A percentile compares a stretch with the other conserved stretches of the same genome.
Evolutionary conservation across 805 yeast species (phyloP).

Genomic region (Monosporozyma unispora): DNA sequence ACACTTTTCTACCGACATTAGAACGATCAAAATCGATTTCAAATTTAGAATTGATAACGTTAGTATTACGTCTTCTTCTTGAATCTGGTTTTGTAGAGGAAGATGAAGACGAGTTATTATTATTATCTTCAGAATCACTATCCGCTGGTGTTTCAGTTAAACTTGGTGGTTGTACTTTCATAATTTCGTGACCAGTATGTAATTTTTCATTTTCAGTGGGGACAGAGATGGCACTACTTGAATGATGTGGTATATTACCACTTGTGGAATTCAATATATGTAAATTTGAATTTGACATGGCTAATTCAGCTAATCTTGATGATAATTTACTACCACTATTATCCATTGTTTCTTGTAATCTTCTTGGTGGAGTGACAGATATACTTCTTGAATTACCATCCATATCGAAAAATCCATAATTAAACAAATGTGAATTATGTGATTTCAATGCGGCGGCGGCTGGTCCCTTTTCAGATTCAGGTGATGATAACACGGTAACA

Average conservation of each 20-base stretch:
- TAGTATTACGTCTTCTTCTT: conserved; percentile 10
- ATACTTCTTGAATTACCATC: conserved; percentile 22
- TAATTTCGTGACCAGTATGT: conserved; percentile 24
- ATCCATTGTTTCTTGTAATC: not conserved
- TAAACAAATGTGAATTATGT: not conserved
- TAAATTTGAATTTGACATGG: not conserved
- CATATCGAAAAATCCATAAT: conserved; percentile 20
- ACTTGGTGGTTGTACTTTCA: conserved; percentile 12
- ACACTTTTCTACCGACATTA: conserved; percentile 33
- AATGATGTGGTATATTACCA: conserved; percentile 7
- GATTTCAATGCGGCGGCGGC: not conserved
- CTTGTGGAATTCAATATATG: not conserved
- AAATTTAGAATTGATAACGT: conserved; percentile 25
- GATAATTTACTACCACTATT: conserved; percentile 10
- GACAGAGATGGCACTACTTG: conserved; percentile 17
- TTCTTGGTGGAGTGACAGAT: conserved; percentile 15
- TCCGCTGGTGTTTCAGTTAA: conserved; percentile 6
- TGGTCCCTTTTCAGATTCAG: conserved; percentile 7
- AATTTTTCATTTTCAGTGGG: conserved; percentile 23
- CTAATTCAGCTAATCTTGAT: conserved; percentile 13
- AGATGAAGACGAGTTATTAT: not conserved
- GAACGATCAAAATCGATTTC: conserved; percentile 35
- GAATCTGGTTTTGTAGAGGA: conserved; percentile 11
- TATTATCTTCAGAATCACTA: conserved; percentile 1
- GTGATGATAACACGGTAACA: conserved; percentile 11